Evolutionary conservation across 257 asterid species (phyloP), one percentile per base, ranked within the genome.

Genomic region (Echites panduratus): DNA sequence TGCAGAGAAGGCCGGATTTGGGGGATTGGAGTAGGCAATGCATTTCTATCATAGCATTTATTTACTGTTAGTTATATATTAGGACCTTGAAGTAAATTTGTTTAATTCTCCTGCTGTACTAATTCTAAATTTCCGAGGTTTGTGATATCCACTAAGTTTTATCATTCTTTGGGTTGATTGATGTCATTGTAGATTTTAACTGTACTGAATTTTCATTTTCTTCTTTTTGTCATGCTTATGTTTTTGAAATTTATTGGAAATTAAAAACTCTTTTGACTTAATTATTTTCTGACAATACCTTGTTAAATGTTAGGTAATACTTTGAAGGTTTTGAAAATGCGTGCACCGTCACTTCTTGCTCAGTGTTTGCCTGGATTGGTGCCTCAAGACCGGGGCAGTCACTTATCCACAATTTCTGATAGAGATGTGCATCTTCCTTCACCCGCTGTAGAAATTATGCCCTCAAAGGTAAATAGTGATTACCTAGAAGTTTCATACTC

Each of bases 391-490:
- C 73, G 72, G 70, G 82, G 79, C 22, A 74, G 75, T 73, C 77
- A 81, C 64, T 29, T 70, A 56, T 66, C 79, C 48, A 66, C 74
- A 43, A 27, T 70, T 62, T 74, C 54, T 16, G 84, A 81, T 58
- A 74, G 72, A 74, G 82, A 81, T 73, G 72, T 71, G 58, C 82
- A 70, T 77, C 79, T 77, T 74, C 77, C 82, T 73, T 77, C 79
- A 49, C 84, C 79, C 9, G 84, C 82, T 70, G 84, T 81, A 35
- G 84, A 81, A 75, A 77, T 81, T 73, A 76, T 81, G 49, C 84
- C 84, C 56, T 81, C 82, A 59, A 81, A 81, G 79, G 82, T 77
- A 50, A 47, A 22, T 53, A 26, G 62, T 59, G 45, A 7, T 2
- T 14, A 12, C 50, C 52, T 32, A 40, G 13, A 32, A 12, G 53